Base-by-base conservation (phyloP, 1,284 basidiomycete species). In the Somion occarium region DNA sequence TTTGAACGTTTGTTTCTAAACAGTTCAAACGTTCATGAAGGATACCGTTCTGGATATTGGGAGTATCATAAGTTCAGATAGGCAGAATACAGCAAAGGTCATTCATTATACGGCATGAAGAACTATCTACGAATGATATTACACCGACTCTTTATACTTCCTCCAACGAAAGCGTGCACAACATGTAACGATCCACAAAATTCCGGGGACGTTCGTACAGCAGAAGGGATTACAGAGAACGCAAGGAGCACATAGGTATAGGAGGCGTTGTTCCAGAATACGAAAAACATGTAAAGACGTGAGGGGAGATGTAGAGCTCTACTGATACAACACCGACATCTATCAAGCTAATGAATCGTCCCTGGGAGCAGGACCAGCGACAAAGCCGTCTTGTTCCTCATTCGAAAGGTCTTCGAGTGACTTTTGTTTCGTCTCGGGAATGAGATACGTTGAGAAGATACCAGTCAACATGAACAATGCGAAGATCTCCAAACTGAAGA, bases 391-490 rank as follows among this genome's bases (percentile, higher is more conserved):
- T 63, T 88, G 85, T 42, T 75, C 69, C 66, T 90, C 87, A 59
- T 82, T 80, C 2, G 85, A 88, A 11, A 85, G 70, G 12, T 86
- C 84, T 68, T 92, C 88, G 45, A 91, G 75, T 13, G 79, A 71
- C 62, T 69, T 73, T 43, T 73, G 73, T 69, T 82, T 91, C 37
- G 90, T 91, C 73, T 92, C 90, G 37, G 85, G 83, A 18, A 90
- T 67, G 38, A 92, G 75, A 45, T 91, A 70, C 1, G 88, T 91
- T 4, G 89, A 85, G 70, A 83, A 76, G 59, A 91, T 76, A 56
- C 89, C 89, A 0, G 85, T 88, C 55, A 91, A 71, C 85, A 91
- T 90, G 79, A 90, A 91, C 53, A 87, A 68, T 2, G 85, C 84
- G 55, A 88, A 86, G 56, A 88, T 80, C 67, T 88, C 76, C 22